Evolutionary conservation across 2,329 filamentous ascomycete genomes (phyloP), one percentile per base, ranked within the genome.

Genomic region (Didymella arachidicola): DNA sequence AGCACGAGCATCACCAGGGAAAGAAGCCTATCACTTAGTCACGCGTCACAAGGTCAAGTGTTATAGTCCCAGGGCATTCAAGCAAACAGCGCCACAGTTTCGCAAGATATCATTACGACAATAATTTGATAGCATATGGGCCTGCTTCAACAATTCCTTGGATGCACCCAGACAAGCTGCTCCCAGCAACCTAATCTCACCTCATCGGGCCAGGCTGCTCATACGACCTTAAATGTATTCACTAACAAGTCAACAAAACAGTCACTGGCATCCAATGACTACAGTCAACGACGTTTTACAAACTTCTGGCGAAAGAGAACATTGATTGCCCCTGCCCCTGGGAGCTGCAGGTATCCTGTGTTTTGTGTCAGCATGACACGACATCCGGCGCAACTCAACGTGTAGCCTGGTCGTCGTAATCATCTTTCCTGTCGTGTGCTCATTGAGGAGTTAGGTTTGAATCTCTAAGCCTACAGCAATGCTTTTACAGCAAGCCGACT

Each of bases 291-390:
- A 34, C 8, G 50, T 59, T 41, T 41, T 46, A 59, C 56, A 54
- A 22, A 18, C 12, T 26, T 58, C 18, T 22, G 5, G 25, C n/a
- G 32, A 36, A 49, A 30, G 11, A 25, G 22, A 52, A 52, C 41
- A 38, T 12, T 49, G 50, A 42, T 30, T 44, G 44, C 27, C 7
- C 52, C 25, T 63, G 45, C 71, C 69, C 72, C 72, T 72, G 69
- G 61, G 65, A 44, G 59, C 64, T 71, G 70, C 70, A 73, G 63
- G 62, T 61, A 63, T 57, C 64, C 63, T 72, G 71, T 72, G 64
- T 65, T 61, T 64, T 69, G 72, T 74, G 71, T 71, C 67, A 73
- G 68, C 70, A 71, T 69, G 59, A 51, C 63, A 74, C 72, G 57
- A 59, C 70, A 67, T 66, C 54, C 54, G 58, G 56, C 64, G 66